Percentiles rank a stretch among this genome's conserved stretches.
These are phyloP conservation scores for Choiromyces venosus DNA, from an alignment of 495 filamentous ascomycete genomes.

Conservation along the genomic window DNA sequence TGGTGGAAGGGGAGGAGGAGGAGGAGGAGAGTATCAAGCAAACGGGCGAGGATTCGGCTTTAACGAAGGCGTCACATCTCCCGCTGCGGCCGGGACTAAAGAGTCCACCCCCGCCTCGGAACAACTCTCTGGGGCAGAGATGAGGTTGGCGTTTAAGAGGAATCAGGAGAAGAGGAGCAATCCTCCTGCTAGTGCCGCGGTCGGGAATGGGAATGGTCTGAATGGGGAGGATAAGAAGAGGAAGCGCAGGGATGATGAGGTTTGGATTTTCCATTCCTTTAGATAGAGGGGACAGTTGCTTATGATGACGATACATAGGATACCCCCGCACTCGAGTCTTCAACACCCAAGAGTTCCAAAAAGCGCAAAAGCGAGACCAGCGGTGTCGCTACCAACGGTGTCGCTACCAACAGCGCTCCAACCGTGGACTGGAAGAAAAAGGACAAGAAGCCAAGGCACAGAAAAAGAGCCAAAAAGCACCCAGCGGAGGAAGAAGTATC, in stretches of 20 bases:
- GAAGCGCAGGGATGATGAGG: slow-evolving; percentile 22
- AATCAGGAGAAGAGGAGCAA: slow-evolving; percentile 18
- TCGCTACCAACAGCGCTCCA: slow-evolving; percentile 4
- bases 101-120: not conserved
- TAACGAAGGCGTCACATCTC: not conserved
- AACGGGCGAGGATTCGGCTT: not conserved
- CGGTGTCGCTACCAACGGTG: not conserved
- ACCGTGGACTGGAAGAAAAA: slow-evolving; percentile 14
- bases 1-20: slow-evolving; percentile 15
- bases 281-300: not conserved
- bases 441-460: slow-evolving; percentile 24
- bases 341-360: slow-evolving; percentile 13
- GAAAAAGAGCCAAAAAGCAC: slow-evolving; percentile 18
- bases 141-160: slow-evolving; percentile 6
- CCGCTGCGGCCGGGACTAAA: not conserved
- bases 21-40: slow-evolving; percentile 5
- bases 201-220: not conserved
- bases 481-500: slow-evolving; percentile 38
- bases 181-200: not conserved
- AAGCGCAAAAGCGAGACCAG: slow-evolving; percentile 12
- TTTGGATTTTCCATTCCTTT: slow-evolving; percentile 17
- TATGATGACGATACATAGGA: not conserved
- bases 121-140: not conserved
- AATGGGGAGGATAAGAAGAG: slow-evolving; percentile 27
- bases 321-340: not conserved